Base-by-base conservation (phyloP, 2,329 filamentous ascomycete genomes). In the Ustulina deusta region DNA sequence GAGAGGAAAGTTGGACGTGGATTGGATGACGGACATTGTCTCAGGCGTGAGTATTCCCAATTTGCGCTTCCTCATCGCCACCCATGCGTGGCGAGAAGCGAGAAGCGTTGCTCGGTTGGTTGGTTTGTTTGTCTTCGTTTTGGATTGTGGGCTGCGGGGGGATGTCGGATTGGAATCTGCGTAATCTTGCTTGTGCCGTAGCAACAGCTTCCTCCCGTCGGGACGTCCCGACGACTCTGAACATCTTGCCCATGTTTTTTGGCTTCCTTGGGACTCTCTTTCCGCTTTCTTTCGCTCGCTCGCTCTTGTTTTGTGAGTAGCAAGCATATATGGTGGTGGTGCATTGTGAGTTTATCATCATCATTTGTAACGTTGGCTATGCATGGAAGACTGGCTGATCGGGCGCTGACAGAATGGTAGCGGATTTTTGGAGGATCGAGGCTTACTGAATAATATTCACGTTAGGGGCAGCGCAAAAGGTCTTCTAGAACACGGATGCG, bases 81-180 rank as follows among this genome's bases (percentile, higher is more conserved):
- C n/a, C 27, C 32, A 9, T 15, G 32, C 17, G 20, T 3, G 1
- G 40, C 4, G 34, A n/a, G 11, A 27, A 44, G 13, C 55, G 36
- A n/a, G n/a, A n/a, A n/a, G n/a, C n/a, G n/a, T n/a, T n/a, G n/a
- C n/a, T n/a, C n/a, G n/a, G n/a, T n/a, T n/a, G n/a, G n/a, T 42
- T 11, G 22, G 15, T 60, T 32, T 11, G 32, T 40, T 51, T 40
- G 42, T 61, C 34, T 68, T 68, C 11, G 42, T 64, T 61, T 56
- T 54, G 65, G 13, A 65, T 61, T 42, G 48, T 20, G 25, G 34
- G 25, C 51, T 49, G 17, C 38, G 36, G 27, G 29, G 36, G 27
- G 29, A 58, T 56, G 10, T n/a, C n/a, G n/a, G n/a, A 9, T 55
- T 65, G 56, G 65, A 68, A 68, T 68, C 38, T 54, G 10, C 34